These are phyloP conservation scores for Magnaporthales sp. DNA, from an alignment of 2,329 filamentous ascomycete species.

Conservation along the genomic window DNA sequence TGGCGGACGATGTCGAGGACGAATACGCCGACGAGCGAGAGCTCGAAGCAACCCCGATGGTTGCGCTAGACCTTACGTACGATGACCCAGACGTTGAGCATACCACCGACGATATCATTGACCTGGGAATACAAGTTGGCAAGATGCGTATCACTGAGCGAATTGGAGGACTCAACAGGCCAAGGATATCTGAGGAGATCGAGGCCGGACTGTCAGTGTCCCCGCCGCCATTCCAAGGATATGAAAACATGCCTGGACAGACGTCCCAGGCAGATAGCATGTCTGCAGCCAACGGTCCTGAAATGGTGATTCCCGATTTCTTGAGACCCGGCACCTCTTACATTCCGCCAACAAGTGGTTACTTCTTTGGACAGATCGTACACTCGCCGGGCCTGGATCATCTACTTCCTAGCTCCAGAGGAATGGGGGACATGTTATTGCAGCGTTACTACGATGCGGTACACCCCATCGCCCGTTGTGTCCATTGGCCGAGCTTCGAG, in stretches of 20 bases:
- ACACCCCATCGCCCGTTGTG: slow-evolving; percentile 57
- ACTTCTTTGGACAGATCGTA: slow-evolving; percentile 51
- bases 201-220: slow-evolving; percentile 22
- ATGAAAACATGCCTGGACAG: not conserved
- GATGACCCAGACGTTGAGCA: slow-evolving; percentile 40
- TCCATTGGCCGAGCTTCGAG: slow-evolving; percentile 61
- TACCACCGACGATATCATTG: slow-evolving; percentile 51
- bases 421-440: slow-evolving; percentile 52
- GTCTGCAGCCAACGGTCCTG: slow-evolving; percentile 9
- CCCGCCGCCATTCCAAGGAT: not conserved
- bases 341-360: slow-evolving; percentile 57
- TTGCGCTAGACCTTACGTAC: slow-evolving; percentile 58
- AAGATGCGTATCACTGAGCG: slow-evolving; percentile 67
- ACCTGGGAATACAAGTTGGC: slow-evolving; percentile 63
- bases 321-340: slow-evolving; percentile 57
- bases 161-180: slow-evolving; percentile 63
- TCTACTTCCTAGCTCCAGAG: slow-evolving; percentile 46
- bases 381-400: slow-evolving; percentile 43
- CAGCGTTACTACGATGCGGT: slow-evolving; percentile 60
- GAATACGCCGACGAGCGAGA: slow-evolving; percentile 50
- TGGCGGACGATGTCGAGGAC: slow-evolving; percentile 43
- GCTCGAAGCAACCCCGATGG: slow-evolving; percentile 54
- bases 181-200: slow-evolving; percentile 59
- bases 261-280: slow-evolving; percentile 3
- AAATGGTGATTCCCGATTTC: slow-evolving; percentile 35